A percentile compares a stretch with the other conserved stretches of the same genome.
Conservation (phyloP, 116 monocot species). For the Papilionanthe hybrid region DNA sequence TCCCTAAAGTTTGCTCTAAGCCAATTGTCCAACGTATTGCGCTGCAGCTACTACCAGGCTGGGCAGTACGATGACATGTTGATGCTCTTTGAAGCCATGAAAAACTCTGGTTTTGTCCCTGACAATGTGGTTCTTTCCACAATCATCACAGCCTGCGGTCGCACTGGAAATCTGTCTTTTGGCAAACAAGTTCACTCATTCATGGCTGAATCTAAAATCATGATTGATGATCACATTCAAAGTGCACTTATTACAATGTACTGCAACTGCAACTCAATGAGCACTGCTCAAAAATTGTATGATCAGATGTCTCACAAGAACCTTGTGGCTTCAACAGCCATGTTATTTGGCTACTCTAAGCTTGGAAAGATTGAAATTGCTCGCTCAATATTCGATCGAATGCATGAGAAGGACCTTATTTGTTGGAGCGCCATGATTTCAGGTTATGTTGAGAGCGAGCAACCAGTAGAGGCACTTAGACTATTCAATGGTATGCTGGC, state of each 20-base stretch:
- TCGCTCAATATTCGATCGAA: slow-evolving; percentile 34
- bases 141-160: slow-evolving; percentile 56
- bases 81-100: slow-evolving; percentile 58
- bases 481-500: slow-evolving; percentile 52
- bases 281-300: slow-evolving; percentile 31
- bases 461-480: slow-evolving; percentile 41
- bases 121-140: slow-evolving; percentile 46
- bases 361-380: slow-evolving; percentile 35
- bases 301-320: slow-evolving; percentile 26
- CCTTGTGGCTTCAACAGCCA: slow-evolving; percentile 44
- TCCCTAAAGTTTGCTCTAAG: neutral
- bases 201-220: slow-evolving; percentile 23
- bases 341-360: slow-evolving; percentile 56
- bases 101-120: slow-evolving; percentile 21
- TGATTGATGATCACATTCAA: slow-evolving; percentile 33
- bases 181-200: slow-evolving; percentile 49
- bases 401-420: slow-evolving; percentile 43
- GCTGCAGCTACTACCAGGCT: slow-evolving; percentile 53
- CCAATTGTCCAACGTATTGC: neutral
- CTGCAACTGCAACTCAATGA: slow-evolving; percentile 35
- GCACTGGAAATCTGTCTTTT: slow-evolving; percentile 24
- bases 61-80: slow-evolving; percentile 50
- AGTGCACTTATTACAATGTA: slow-evolving; percentile 52
- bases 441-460: slow-evolving; percentile 45
- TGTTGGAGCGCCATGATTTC: slow-evolving; percentile 66